Evolutionary conservation across 1,139 yeast genomes (phyloP), one percentile per base, ranked within the genome.

Genomic region (Debaryomycetaceae sp.): DNA sequence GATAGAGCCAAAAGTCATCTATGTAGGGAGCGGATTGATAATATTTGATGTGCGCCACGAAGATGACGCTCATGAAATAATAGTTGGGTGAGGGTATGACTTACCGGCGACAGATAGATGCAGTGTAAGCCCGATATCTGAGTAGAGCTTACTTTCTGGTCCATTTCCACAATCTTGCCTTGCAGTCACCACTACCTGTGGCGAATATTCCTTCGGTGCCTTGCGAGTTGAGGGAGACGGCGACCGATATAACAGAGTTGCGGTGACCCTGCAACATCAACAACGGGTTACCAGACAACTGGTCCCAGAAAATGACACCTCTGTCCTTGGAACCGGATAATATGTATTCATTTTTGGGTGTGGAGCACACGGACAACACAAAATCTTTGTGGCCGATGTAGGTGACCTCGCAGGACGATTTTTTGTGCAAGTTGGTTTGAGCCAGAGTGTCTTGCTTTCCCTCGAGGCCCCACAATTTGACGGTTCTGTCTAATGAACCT

Each of bases 231-330:
- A 85, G 80, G 39, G 93, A 83, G 20, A 93, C 97, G 38, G 96
- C 93, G 37, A 93, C 98, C 43, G 95, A 85, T 53, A 93, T 93
- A 42, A 93, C 99, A 23, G 96, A 87, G 71, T 93, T 93, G 65
- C 95, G 84, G 68, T 93, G 99, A 34, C 99, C 98, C 70, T 91
- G 98, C 56, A 93, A 77, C 96, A 91, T 89, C 62, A 93, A 77
- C 66, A 90, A 83, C 49, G 97, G 96, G 67, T 89, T 93, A 53
- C 97, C 97, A 13, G 93, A 81, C 42, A 77, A 75, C 57, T 93
- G 95, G 63, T 93, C 97, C 99, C 99, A 93, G 75, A 93, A 87
- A 51, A 91, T 87, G 43, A 93, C 97, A 43, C 97, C 97, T 60
- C 98, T 85, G 70, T 93, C 99, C 68, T 93, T 93, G 24, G 97